Evolutionary conservation across 306 rosid species (phyloP).

Genomic region (Arachis hypogaea): DNA sequence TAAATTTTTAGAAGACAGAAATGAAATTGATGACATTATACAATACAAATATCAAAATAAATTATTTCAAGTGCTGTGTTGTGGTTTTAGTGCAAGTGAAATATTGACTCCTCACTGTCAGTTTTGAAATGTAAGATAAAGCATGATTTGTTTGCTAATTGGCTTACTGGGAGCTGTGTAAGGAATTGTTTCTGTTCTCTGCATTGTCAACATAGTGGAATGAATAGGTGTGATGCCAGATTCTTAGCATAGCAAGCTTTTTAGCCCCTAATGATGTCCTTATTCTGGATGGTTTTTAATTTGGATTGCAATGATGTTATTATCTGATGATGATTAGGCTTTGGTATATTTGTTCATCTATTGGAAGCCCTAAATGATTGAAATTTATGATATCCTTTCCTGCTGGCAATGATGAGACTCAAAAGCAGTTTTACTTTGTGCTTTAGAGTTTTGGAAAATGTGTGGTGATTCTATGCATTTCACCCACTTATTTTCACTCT

Average conservation of each 20-base stretch:
- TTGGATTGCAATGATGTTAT: background rate
- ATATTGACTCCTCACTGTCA: no score
- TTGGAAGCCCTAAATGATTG: constrained; percentile 22
- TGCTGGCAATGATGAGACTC: background rate
- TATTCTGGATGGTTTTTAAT: background rate
- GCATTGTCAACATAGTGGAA: background rate
- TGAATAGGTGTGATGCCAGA: background rate
- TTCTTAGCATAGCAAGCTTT: background rate
- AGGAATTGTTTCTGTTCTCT: no score
- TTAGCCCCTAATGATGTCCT: background rate
- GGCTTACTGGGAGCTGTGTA: no score
- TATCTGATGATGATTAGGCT: background rate
- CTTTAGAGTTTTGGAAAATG: background rate
- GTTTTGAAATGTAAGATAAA: no score
- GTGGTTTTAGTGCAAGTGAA: no score
- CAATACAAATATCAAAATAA: no score
- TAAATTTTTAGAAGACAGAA: no score
- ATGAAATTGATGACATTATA: no score
- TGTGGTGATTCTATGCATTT: constrained; percentile 13
- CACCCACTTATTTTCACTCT: background rate
- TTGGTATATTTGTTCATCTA: background rate
- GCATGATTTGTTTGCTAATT: no score
- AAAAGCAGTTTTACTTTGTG: background rate
- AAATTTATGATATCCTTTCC: background rate
- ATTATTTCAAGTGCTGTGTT: no score